These are phyloP conservation scores for Terfezia boudieri DNA, from an alignment of 495 filamentous ascomycete species.

Conservation along the genomic window DNA sequence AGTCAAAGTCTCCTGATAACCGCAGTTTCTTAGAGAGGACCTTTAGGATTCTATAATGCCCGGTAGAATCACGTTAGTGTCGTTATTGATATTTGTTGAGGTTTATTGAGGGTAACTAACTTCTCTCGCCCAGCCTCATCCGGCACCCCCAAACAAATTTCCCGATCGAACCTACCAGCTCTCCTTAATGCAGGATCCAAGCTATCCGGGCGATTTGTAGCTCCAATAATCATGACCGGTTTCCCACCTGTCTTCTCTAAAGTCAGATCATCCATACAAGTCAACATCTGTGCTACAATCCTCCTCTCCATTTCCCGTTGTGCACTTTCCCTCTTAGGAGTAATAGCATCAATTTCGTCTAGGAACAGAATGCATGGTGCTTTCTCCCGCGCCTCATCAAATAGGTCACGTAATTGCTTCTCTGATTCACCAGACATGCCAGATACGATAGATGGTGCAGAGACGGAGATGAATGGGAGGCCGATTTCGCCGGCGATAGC, in stretches of 20 bases:
- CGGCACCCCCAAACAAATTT: slow-evolving; percentile 90
- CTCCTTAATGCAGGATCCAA: slow-evolving; percentile 71
- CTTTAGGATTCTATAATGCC: slow-evolving; percentile 35
- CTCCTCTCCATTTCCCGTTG: slow-evolving; percentile 93
- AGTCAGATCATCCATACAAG: slow-evolving; percentile 45
- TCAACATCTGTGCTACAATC: slow-evolving; percentile 82
- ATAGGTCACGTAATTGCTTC: slow-evolving; percentile 76
- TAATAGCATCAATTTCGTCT: slow-evolving; percentile 91
- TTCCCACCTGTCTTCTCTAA: slow-evolving; percentile 64
- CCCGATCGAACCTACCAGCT: slow-evolving; percentile 71
- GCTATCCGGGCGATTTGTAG: slow-evolving; percentile 79
- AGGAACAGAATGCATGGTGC: slow-evolving; percentile 89
- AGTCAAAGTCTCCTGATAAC: slow-evolving; percentile 51
- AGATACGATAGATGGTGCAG: slow-evolving; percentile 70
- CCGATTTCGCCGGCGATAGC: slow-evolving; percentile 73
- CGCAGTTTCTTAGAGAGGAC: slow-evolving; percentile 50
- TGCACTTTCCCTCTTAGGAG: slow-evolving; percentile 82
- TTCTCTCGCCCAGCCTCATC: slow-evolving; percentile 63
- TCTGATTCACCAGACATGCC: slow-evolving; percentile 96
- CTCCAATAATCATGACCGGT: slow-evolving; percentile 79
- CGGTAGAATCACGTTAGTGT: not conserved
- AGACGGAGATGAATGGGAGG: slow-evolving; percentile 69
- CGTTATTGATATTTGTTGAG: too few relatives aligned
- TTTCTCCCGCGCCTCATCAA: slow-evolving; percentile 66
- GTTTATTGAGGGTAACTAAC: slow-evolving; percentile 4